These are phyloP conservation scores for Cordyceps javanica DNA, from an alignment of 2,329 filamentous ascomycete species.

Conservation along the genomic window DNA sequence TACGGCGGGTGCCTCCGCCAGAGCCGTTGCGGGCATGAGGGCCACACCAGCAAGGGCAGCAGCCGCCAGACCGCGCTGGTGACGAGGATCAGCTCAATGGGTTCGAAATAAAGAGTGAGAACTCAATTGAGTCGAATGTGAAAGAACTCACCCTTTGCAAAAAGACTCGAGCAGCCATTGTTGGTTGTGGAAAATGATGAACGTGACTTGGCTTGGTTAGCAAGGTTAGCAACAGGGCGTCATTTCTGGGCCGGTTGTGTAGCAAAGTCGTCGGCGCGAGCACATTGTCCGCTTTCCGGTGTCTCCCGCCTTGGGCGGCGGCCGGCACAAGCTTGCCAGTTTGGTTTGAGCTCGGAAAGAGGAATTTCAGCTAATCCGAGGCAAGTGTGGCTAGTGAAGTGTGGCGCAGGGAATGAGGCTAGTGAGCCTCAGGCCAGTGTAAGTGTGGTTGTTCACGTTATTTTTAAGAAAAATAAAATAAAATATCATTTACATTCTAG, in stretches of 20 bases:
- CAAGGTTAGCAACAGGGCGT: conserved; percentile 9
- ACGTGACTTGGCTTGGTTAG: background rate
- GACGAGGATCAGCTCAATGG: conserved; percentile 24
- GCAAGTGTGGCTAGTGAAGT: background rate
- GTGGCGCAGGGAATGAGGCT: background rate
- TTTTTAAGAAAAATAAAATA: no score
- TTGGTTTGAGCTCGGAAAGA: conserved; percentile 4
- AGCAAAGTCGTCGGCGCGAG: conserved; percentile 11
- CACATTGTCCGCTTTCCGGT: conserved; percentile 12
- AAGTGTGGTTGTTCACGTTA: no score
- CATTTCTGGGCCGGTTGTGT: conserved; percentile 9
- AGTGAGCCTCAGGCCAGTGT: no score
- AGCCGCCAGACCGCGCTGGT: conserved; percentile 45
- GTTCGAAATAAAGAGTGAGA: background rate
- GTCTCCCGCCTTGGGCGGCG: background rate
- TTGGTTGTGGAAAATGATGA: background rate
- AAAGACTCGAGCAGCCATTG: conserved; percentile 14
- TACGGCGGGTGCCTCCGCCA: conserved; percentile 43
- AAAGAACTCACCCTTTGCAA: conserved; percentile 7
- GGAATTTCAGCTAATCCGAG: conserved; percentile 2
- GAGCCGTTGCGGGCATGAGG: conserved; percentile 40
- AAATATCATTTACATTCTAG: no score
- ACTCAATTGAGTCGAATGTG: background rate
- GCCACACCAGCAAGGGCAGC: conserved; percentile 43
- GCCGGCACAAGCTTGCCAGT: background rate